A percentile compares a stretch with the other conserved stretches of the same genome.
phyloP scores from a whole-genome alignment of 768 basidiomycete species.

The Kwoniella newhampshirensis region DNA sequence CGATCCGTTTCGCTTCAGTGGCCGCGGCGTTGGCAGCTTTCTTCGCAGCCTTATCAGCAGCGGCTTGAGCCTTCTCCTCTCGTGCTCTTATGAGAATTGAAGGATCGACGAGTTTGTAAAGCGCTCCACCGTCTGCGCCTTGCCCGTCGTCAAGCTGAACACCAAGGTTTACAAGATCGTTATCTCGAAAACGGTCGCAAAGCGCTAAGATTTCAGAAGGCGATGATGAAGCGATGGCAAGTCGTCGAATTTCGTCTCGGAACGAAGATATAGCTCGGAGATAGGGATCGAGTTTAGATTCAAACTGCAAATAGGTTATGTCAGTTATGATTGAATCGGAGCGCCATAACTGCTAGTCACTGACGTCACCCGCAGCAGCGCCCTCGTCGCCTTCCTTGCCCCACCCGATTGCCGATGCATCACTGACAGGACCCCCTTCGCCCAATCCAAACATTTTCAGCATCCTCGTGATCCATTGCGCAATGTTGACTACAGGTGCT shows the following conservation, averaged over 20 bases:
- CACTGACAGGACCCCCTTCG: constrained; percentile 64
- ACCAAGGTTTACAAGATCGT: constrained; percentile 86
- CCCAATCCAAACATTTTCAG: constrained; percentile 58
- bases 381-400: constrained; percentile 60
- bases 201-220: constrained; percentile 67
- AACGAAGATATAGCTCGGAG: constrained; percentile 79
- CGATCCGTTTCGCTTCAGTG: constrained; percentile 55
- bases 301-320: constrained; percentile 61
- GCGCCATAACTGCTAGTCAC: constrained; percentile 23
- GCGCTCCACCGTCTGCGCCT: constrained; percentile 86
- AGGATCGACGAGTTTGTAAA: constrained; percentile 86
- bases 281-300: constrained; percentile 85
- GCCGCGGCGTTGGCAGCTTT: constrained; percentile 68
- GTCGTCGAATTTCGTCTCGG: constrained; percentile 79
- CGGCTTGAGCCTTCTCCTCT: constrained; percentile 78
- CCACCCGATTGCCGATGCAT: constrained; percentile 61
- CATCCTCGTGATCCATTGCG: constrained; percentile 59
- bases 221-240: constrained; percentile 63
- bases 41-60: constrained; percentile 73
- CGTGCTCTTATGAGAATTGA: constrained; percentile 75
- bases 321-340: background rate
- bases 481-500: constrained; percentile 62
- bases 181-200: constrained; percentile 85
- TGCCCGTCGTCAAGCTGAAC: constrained; percentile 96
- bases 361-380: constrained; percentile 55